Evolutionary conservation across 2,329 filamentous ascomycete species (phyloP).

Genomic region (Ophiostoma perfectum): DNA sequence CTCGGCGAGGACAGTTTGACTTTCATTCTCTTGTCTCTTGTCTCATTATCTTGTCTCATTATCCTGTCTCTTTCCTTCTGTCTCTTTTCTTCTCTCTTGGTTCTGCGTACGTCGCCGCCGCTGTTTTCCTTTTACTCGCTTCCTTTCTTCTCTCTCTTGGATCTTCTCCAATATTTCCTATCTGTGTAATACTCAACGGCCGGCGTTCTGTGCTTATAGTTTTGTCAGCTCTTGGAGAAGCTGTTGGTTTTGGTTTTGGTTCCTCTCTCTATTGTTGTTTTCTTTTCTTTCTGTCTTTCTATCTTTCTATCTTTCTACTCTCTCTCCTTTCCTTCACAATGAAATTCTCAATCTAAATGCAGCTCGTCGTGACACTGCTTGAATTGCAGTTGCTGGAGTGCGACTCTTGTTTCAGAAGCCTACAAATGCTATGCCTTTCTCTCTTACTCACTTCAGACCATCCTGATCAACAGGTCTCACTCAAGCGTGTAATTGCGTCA

Average conservation of each 20-base stretch:
- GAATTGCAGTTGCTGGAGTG: too few relatives aligned
- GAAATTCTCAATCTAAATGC: neutral
- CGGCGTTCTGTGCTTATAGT: slow-evolving; percentile 13
- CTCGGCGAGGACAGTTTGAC: neutral
- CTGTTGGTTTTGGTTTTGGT: slow-evolving; percentile 14
- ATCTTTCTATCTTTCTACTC: neutral
- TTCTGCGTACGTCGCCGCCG: too few relatives aligned
- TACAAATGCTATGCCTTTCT: neutral
- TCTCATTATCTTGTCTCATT: neutral
- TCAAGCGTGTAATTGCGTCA: neutral
- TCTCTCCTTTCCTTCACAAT: neutral
- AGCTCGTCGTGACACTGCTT: neutral
- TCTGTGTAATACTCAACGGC: slow-evolving; percentile 10
- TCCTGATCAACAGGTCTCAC: neutral
- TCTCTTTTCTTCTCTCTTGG: slow-evolving; percentile 6
- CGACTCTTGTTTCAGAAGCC: too few relatives aligned
- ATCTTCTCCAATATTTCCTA: slow-evolving; percentile 7
- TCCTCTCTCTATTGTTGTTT: neutral
- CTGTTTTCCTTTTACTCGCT: too few relatives aligned
- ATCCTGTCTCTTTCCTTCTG: neutral
- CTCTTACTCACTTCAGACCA: neutral
- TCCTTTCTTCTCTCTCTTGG: neutral
- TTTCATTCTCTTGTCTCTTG: neutral
- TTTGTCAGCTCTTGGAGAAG: slow-evolving; percentile 9
- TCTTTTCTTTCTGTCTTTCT: neutral